phyloP scores from a whole-genome alignment of 78 protist genomes.

The Creolimax fragrantissima region DNA sequence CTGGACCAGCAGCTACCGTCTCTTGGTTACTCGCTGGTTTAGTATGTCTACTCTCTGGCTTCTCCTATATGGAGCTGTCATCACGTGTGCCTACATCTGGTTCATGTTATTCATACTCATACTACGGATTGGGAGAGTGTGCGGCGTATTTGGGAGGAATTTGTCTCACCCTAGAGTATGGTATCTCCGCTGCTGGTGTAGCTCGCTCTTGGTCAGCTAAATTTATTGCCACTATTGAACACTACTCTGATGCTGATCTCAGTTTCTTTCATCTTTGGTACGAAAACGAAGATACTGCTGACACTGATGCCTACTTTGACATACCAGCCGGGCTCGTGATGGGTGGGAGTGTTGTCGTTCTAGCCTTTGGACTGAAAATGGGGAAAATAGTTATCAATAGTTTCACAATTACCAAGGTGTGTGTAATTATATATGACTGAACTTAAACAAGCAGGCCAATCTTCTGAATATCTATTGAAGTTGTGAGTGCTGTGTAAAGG shows the following conservation, averaged over 20 bases:
- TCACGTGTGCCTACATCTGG: neutral
- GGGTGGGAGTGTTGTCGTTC: neutral
- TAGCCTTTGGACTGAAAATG: neutral
- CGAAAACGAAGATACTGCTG: neutral
- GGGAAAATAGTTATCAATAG: neutral
- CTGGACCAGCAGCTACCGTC: neutral
- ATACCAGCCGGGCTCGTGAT: neutral
- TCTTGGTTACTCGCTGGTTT: neutral
- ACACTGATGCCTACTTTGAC: neutral
- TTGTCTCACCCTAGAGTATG: neutral
- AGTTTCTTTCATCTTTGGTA: neutral
- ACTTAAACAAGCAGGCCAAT: too few relatives aligned
- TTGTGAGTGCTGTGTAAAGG: too few relatives aligned
- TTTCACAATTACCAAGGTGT: neutral
- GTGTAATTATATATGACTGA: too few relatives aligned
- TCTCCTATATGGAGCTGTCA: neutral
- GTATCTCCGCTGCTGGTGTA: neutral
- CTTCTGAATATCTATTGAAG: too few relatives aligned
- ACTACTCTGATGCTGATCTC: neutral
- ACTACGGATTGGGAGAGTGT: neutral
- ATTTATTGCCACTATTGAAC: neutral
- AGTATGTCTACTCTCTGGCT: neutral
- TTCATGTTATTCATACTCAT: neutral
- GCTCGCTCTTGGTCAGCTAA: neutral
- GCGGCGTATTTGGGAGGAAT: neutral